phyloP scores from a whole-genome alignment of 164 flowering plant genomes.

The Chloranthus sessilifolius region DNA sequence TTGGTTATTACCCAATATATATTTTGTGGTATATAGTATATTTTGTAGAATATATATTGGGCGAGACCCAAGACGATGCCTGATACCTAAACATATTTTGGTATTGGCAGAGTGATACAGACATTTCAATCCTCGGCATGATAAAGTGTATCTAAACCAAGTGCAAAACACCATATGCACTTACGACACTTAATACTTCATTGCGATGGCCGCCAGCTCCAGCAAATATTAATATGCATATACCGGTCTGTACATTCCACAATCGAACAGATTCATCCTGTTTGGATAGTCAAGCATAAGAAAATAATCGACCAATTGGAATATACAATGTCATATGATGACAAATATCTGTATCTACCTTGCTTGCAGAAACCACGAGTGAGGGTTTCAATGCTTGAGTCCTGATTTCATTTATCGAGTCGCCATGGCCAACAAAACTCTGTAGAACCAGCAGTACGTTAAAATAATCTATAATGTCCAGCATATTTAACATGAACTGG shows the following conservation, averaged over 20 bases:
- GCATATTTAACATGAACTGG: too few relatives aligned
- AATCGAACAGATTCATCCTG: conserved; percentile 98
- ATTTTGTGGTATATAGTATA: too few relatives aligned
- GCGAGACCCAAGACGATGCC: too few relatives aligned
- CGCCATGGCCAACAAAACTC: conserved; percentile 99
- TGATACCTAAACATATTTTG: too few relatives aligned
- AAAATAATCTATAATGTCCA: too few relatives aligned
- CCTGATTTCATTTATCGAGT: conserved; percentile 91
- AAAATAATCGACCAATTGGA: conserved; percentile 1
- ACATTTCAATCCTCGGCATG: too few relatives aligned
- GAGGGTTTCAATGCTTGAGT: conserved; percentile 85
- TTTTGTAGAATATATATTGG: too few relatives aligned
- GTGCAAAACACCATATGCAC: too few relatives aligned
- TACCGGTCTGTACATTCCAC: conserved; percentile 96
- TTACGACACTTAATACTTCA: conserved; percentile 96
- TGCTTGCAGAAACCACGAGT: conserved; percentile 91
- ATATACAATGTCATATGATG: too few relatives aligned
- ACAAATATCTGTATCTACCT: conserved; percentile 34
- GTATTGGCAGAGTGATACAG: too few relatives aligned
- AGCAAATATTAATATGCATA: conserved; percentile 93
- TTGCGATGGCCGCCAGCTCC: conserved; percentile 99
- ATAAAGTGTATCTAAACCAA: too few relatives aligned
- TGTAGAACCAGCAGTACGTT: conserved; percentile 25
- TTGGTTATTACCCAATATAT: too few relatives aligned
- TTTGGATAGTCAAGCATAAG: conserved; percentile 7